Evolutionary conservation across 1,284 basidiomycete species (phyloP), one percentile per base, ranked within the genome.

Genomic region (Leucoagaricus sp.): DNA sequence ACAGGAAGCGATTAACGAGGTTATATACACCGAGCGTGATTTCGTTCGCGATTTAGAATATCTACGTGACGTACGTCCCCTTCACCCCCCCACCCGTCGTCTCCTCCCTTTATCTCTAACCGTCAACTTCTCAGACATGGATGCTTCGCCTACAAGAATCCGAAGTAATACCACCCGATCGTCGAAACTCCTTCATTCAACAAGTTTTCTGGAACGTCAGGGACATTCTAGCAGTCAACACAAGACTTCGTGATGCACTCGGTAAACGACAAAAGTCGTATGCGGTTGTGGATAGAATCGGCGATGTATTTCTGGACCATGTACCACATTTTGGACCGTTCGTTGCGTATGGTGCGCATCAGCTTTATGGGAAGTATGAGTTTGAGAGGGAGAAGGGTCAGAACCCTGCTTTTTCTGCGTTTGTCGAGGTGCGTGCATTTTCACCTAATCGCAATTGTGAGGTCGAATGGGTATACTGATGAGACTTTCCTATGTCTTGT

Each of bases 41-140:
- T 99, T 98, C 73, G 96, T 99, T 41, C 84, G 93, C 54, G 96
- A 98, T 72, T 87, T 99, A 83, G 97, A 99, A 72, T 99, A 99
- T 70, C 82, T 99, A 42, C 90, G 96, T 59, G 96, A 99, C 70
- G 92, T 96, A 65, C 66, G 91, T 75, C 2, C 55, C 7, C 34
- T n/a, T 53, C 10, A 85, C 71, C n/a, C 33, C 53, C 19, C 15
- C 49, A 34, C 26, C 49, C 38, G 49, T 26, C 17, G 41, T 15
- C 53, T n/a, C 29, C 5, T 48, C 31, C 29, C 21, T 12, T 19
- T 44, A n/a, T 47, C 12, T 12, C 4, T 6, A 34, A n/a, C n/a
- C 48, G 21, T 23, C 19, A 12, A 25, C 49, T 55, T 49, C 12
- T 28, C 58, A 96, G 93, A 79, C 80, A 51, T 99, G 97, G 97